Evolutionary conservation across 2,329 filamentous ascomycete species (phyloP).

Genomic region (Botrytis galanthina): DNA sequence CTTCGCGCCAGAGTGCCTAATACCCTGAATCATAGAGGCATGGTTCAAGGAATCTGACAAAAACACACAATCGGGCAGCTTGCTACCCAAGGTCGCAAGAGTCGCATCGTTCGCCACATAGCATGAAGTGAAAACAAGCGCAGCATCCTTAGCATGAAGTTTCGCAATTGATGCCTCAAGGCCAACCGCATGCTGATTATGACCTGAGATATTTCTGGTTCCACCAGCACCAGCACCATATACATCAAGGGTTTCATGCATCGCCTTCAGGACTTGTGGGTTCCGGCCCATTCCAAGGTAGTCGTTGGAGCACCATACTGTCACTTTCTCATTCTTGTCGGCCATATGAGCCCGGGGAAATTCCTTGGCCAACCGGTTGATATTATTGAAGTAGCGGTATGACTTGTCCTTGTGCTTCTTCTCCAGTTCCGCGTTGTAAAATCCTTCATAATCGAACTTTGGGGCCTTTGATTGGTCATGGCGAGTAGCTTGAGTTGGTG

Average conservation of each 20-base stretch:
- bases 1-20: slow-evolving; percentile 92
- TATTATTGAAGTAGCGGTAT: slow-evolving; percentile 99
- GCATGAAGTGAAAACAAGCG: slow-evolving; percentile 94
- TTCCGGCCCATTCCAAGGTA: slow-evolving; percentile 98
- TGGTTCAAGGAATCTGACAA: slow-evolving; percentile 97
- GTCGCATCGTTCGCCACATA: slow-evolving; percentile 98
- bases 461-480: slow-evolving; percentile 40
- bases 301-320: slow-evolving; percentile 99
- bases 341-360: slow-evolving; percentile 94
- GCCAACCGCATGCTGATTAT: slow-evolving; percentile 89
- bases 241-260: slow-evolving; percentile 92
- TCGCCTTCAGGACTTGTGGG: slow-evolving; percentile 76
- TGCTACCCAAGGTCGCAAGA: slow-evolving; percentile 92
- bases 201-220: slow-evolving; percentile 95
- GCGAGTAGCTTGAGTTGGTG: slow-evolving; percentile 29
- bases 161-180: slow-evolving; percentile 81
- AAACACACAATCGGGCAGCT: slow-evolving; percentile 93
- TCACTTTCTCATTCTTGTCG: slow-evolving; percentile 77
- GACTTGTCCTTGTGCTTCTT: slow-evolving; percentile 99
- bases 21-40: slow-evolving; percentile 99
- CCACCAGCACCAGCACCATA: slow-evolving; percentile 95
- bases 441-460: slow-evolving; percentile 87
- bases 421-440: slow-evolving; percentile 84
- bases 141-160: slow-evolving; percentile 86
- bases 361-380: slow-evolving; percentile 94